phyloP scores from a whole-genome alignment of 2,329 filamentous ascomycete genomes.

The Aspergillus puulaauensis region DNA sequence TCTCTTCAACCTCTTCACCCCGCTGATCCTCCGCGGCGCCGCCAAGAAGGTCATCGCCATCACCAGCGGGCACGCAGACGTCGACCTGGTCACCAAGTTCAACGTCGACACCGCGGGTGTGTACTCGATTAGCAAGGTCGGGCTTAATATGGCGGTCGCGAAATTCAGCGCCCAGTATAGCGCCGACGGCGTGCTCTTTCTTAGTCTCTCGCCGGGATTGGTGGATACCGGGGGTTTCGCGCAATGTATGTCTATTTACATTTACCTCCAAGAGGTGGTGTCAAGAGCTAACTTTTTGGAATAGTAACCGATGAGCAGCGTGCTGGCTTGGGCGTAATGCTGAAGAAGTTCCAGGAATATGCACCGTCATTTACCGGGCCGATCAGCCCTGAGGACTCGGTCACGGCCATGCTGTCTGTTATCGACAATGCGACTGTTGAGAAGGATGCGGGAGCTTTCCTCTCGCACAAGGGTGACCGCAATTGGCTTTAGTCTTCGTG shows the following conservation, averaged over 20 bases:
- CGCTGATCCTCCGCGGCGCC: slow-evolving; percentile 52
- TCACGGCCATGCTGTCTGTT: slow-evolving; percentile 35
- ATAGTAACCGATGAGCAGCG: slow-evolving; percentile 12
- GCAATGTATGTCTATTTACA: slow-evolving; percentile 13
- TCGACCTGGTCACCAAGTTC: slow-evolving; percentile 41
- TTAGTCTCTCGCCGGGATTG: slow-evolving; percentile 53
- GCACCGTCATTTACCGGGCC: slow-evolving; percentile 43
- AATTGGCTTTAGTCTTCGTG: too few relatives aligned
- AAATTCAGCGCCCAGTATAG: slow-evolving; percentile 55
- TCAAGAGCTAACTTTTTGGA: not conserved
- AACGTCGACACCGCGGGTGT: slow-evolving; percentile 36
- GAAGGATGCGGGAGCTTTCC: too few relatives aligned
- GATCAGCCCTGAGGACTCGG: slow-evolving; percentile 38
- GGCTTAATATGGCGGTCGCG: slow-evolving; percentile 52
- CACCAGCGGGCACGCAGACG: slow-evolving; percentile 50
- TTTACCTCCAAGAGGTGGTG: not conserved
- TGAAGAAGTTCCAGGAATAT: slow-evolving; percentile 35
- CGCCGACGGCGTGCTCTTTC: slow-evolving; percentile 53
- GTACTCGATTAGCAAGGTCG: slow-evolving; percentile 55
- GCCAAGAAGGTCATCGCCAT: slow-evolving; percentile 58
- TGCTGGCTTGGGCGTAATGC: slow-evolving; percentile 21
- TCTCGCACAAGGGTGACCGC: too few relatives aligned
- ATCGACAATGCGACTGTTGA: slow-evolving; percentile 31
- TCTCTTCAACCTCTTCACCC: slow-evolving; percentile 51
- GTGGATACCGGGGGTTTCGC: slow-evolving; percentile 45